phyloP scores from a whole-genome alignment of 108 stramenopile species.

The Skeletonema potamos region DNA sequence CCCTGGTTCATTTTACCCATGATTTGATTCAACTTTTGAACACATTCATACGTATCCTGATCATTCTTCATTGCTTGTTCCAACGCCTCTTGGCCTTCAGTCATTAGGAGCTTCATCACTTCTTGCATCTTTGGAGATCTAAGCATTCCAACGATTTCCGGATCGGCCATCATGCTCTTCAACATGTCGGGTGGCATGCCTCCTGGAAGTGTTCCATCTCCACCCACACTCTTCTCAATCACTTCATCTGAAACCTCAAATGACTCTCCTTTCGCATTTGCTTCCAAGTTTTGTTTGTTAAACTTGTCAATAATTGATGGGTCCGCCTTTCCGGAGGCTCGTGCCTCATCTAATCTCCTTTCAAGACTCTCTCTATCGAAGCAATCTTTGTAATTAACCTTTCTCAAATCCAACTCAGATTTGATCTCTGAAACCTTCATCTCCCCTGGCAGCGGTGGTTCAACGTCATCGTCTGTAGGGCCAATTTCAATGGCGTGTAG shows the following conservation, averaged over 20 bases:
- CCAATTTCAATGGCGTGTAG: constrained; percentile 16
- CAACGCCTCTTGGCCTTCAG: constrained; percentile 51
- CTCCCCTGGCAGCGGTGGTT: constrained; percentile 47
- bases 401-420: constrained; percentile 55
- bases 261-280: constrained; percentile 29
- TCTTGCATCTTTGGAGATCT: constrained; percentile 64
- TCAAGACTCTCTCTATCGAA: constrained; percentile 70
- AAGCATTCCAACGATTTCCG: constrained; percentile 59
- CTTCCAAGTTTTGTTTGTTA: constrained; percentile 47
- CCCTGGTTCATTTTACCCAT: constrained; percentile 35
- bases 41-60: constrained; percentile 49
- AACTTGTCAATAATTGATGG: constrained; percentile 57
- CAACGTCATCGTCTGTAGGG: constrained; percentile 44
- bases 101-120: constrained; percentile 64
- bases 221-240: constrained; percentile 35
- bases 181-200: constrained; percentile 61
- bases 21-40: constrained; percentile 47
- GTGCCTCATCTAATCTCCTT: constrained; percentile 39
- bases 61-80: constrained; percentile 54
- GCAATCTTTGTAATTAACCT: constrained; percentile 56
- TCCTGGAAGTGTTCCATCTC: constrained; percentile 65
- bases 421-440: constrained; percentile 73
- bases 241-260: constrained; percentile 49
- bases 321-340: constrained; percentile 52
- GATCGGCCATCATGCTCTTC: constrained; percentile 46